Evolutionary conservation across 2,329 filamentous ascomycete species (phyloP), one percentile per base, ranked within the genome.

Genomic region (Talaromyces sp.): DNA sequence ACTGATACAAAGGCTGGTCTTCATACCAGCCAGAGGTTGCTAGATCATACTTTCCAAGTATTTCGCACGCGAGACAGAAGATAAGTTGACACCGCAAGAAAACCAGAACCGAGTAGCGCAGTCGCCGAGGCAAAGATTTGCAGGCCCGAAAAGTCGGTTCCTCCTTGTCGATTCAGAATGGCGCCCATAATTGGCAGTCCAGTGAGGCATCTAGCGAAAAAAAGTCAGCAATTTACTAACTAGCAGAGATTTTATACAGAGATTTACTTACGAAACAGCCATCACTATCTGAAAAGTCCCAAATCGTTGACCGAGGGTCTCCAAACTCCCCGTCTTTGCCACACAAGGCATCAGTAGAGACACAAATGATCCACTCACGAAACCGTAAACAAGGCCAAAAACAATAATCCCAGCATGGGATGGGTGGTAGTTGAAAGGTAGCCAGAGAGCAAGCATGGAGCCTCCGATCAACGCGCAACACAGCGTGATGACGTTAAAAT

Each of bases 231-330:
- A n/a, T 16, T 7, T 43, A 16, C 3, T n/a, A 3, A 2, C 11
- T 2, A 37, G 35, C 35, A 37, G 9, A 37, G 7, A 31, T 31
- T 37, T 13, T 1, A 37, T 37, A 13, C 13, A 19, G 13, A 43
- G 5, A n/a, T 19, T 31, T 37, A 67, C 66, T 54, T 65, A 74
- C 71, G 67, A 67, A 33, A 69, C 24, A 11, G 67, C 67, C 16
- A 73, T 68, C 2, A 71, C 66, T 31, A 68, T 50, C 57, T 74
- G 70, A 31, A 70, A 74, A 1, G 75, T 72, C 3, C 76, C 76
- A 54, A 78, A 75, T 24, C 73, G 69, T 60, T 75, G 73, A 0
- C 75, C 77, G 7, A 78, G 62, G 1, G 76, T 72, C 11, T 76
- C 70, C 3, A 77, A 68, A 27, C 65, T 69, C 0, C 74, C 74